Conservation (phyloP, 176 grass and related monocot genomes). For the Carex littledalei region DNA sequence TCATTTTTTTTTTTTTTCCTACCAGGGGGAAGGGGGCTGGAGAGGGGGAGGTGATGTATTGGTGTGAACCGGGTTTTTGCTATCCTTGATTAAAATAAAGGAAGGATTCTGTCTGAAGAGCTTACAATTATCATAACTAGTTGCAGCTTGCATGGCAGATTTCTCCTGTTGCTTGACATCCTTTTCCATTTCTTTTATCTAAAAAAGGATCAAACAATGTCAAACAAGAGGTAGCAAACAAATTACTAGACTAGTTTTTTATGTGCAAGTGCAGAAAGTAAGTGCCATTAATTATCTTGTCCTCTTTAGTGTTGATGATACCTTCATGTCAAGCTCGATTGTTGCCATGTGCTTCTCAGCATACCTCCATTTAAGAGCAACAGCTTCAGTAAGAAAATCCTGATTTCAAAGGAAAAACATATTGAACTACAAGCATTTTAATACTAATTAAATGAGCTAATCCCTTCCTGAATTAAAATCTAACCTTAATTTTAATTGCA, state of each 20-base stretch:
- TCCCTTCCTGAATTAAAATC: constrained; percentile 7
- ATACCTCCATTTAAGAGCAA: constrained; percentile 70
- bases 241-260: not conserved
- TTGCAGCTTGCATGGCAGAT: constrained; percentile 46
- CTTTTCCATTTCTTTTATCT: constrained; percentile 87
- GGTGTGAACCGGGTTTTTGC: not conserved
- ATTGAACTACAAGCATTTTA: not conserved
- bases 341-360: constrained; percentile 57
- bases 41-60: not conserved
- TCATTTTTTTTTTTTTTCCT: not conserved
- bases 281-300: constrained; percentile 11
- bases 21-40: not conserved
- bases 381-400: constrained; percentile 67
- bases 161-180: constrained; percentile 70
- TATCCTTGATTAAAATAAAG: not conserved
- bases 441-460: constrained; percentile 9
- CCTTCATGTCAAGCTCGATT: constrained; percentile 73
- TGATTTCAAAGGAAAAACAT: constrained; percentile 28
- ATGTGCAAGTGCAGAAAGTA: constrained; percentile 10
- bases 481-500: constrained; percentile 66
- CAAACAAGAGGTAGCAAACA: constrained; percentile 24
- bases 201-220: constrained; percentile 21
- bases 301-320: constrained; percentile 24
- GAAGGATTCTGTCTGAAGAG: constrained; percentile 11
- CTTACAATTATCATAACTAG: constrained; percentile 60